These are phyloP conservation scores for Phalaenopsis equestris DNA, from an alignment of 106 monocot species.

Conservation along the genomic window DNA sequence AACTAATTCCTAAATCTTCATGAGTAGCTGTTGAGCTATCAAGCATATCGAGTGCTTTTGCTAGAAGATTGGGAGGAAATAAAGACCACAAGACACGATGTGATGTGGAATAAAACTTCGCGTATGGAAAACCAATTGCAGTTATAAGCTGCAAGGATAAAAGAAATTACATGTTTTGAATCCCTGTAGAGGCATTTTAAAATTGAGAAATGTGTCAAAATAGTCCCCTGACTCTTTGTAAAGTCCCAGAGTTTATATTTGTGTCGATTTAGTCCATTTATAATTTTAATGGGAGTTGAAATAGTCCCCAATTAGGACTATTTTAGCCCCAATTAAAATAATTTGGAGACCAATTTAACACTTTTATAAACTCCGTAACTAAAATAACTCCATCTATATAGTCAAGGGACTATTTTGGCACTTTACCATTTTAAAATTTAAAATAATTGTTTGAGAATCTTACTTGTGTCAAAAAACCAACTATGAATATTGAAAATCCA, in stretches of 20 bases:
- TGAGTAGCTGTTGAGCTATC: slow-evolving; percentile 66
- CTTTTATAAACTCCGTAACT: too few species aligned
- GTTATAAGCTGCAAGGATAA: slow-evolving; percentile 18
- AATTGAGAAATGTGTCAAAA: too few species aligned
- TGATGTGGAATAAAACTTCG: slow-evolving; percentile 4
- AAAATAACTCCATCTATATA: too few species aligned
- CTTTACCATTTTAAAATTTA: not conserved
- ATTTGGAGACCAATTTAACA: too few species aligned
- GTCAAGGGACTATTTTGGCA: too few species aligned
- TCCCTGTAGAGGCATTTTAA: not conserved
- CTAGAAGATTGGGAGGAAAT: slow-evolving; percentile 76
- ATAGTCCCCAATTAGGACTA: too few species aligned
- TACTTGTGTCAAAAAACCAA: slow-evolving; percentile 90
- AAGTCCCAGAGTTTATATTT: too few species aligned
- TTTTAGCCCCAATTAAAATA: too few species aligned
- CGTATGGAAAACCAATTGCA: slow-evolving; percentile 21
- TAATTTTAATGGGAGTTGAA: too few species aligned
- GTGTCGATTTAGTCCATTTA: too few species aligned
- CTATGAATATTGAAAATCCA: slow-evolving; percentile 81
- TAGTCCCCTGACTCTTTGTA: too few species aligned
- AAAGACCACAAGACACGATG: slow-evolving; percentile 66
- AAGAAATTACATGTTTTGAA: slow-evolving; percentile 23
- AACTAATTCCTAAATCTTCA: slow-evolving; percentile 62
- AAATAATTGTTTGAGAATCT: not conserved
- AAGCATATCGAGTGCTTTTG: slow-evolving; percentile 66